A percentile compares a stretch with the other conserved stretches of the same genome.
Conservation (phyloP, 1,284 basidiomycete species). For the Moesziomyces aphidis region DNA sequence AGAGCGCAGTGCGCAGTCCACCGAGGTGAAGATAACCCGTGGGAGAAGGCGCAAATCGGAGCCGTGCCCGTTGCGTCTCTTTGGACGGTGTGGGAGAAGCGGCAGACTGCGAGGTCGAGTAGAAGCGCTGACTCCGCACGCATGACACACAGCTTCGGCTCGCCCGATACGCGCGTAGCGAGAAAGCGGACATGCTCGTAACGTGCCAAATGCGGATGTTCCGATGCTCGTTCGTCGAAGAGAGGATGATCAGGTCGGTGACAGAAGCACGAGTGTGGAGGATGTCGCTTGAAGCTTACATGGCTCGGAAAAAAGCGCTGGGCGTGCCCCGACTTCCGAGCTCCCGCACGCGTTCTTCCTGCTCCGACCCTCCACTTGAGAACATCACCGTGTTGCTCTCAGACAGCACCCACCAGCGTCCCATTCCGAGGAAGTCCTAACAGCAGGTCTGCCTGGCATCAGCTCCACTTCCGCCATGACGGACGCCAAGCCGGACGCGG, state of each 20-base stretch:
- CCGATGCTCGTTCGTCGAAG: neutral
- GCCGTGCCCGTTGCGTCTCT: slow-evolving; percentile 47
- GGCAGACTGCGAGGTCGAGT: neutral
- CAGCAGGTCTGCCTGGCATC: neutral
- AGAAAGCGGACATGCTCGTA: neutral
- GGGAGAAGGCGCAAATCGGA: slow-evolving; percentile 96
- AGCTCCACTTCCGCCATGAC: neutral
- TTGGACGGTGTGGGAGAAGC: slow-evolving; percentile 2
- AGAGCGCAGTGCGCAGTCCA: slow-evolving; percentile 93
- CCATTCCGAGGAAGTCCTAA: neutral
- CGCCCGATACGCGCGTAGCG: neutral
- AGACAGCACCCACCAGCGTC: neutral
- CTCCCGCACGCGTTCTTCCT: too few relatives aligned
- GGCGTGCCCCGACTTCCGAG: neutral
- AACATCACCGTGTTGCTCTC: too few relatives aligned
- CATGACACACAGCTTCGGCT: neutral
- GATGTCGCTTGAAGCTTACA: neutral
- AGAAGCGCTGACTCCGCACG: slow-evolving; percentile 1
- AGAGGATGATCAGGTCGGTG: neutral
- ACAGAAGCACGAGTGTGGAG: neutral
- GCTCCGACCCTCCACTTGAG: too few relatives aligned
- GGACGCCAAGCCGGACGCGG: neutral
- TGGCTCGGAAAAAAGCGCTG: neutral
- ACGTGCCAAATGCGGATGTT: neutral
- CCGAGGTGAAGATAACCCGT: slow-evolving; percentile 95